Evolutionary conservation across 768 basidiomycete genomes (phyloP).

Genomic region (Sporobolomyces pararoseus): DNA sequence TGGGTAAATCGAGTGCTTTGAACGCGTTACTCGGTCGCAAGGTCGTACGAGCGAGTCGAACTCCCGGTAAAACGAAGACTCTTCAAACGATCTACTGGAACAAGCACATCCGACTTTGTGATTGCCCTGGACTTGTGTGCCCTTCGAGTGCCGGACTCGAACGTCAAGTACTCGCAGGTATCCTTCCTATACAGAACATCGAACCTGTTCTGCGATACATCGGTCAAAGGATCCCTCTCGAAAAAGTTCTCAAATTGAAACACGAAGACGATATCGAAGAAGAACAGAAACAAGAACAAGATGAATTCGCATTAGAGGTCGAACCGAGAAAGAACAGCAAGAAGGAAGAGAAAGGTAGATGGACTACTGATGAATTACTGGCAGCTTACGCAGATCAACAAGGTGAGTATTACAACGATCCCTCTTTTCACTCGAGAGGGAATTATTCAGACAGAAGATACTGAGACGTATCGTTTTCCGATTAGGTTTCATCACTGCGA

Average conservation of each 20-base stretch:
- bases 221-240: conserved; percentile 68
- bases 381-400: conserved; percentile 70
- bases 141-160: conserved; percentile 79
- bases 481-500: conserved; percentile 66
- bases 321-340: no score
- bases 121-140: conserved; percentile 92
- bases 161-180: conserved; percentile 59
- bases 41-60: conserved; percentile 76
- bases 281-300: conserved; percentile 8
- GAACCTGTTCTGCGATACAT: conserved; percentile 75
- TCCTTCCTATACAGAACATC: conserved; percentile 48
- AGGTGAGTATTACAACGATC: conserved; percentile 56
- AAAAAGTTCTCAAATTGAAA: conserved; percentile 61
- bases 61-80: conserved; percentile 64
- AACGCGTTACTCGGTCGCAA: conserved; percentile 81
- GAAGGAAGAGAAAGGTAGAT: conserved; percentile 57
- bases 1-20: conserved; percentile 86
- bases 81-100: conserved; percentile 81
- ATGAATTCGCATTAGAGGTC: conserved; percentile 35
- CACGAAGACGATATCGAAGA: conserved; percentile 44
- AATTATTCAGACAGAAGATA: no score
- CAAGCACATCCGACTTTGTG: conserved; percentile 76
- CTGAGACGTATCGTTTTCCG: no score
- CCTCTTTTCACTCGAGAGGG: no score
- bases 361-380: conserved; percentile 86